Evolutionary conservation across 192 early-diverging fungal genomes (phyloP).

Genomic region (Blastocladiella britannica): DNA sequence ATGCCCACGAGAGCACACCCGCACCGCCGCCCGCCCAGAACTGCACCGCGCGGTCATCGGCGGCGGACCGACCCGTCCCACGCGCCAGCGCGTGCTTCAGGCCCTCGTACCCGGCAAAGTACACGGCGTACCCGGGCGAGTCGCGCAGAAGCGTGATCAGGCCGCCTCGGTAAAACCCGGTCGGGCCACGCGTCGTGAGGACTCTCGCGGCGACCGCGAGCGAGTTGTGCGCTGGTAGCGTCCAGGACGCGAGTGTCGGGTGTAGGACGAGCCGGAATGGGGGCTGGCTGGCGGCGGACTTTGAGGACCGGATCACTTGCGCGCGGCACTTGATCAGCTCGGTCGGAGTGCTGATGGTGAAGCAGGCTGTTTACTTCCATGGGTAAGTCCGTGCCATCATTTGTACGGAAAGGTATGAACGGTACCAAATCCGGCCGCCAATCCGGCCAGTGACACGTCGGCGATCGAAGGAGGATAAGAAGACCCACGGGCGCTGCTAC

Average conservation of each 20-base stretch:
- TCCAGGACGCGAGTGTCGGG: not conserved
- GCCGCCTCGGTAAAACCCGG: not conserved
- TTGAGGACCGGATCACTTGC: not conserved
- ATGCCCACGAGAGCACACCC: not conserved
- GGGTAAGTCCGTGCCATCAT: no score
- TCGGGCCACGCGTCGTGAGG: not conserved
- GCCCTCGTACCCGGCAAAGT: not conserved
- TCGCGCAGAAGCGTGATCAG: not conserved
- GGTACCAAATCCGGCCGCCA: not conserved
- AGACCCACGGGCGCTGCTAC: no score
- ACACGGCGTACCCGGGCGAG: not conserved
- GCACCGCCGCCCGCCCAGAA: not conserved
- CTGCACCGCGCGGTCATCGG: not conserved
- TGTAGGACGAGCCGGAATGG: not conserved
- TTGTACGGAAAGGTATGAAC: no score
- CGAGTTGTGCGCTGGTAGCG: not conserved
- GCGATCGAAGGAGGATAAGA: not conserved
- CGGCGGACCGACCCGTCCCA: not conserved
- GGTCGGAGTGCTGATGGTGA: not conserved
- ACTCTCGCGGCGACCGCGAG: not conserved
- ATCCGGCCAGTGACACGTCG: not conserved
- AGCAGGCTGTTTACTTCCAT: not conserved
- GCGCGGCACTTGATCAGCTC: slow-evolving; percentile 1
- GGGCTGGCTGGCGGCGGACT: not conserved
- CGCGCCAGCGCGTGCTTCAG: not conserved